Evolutionary conservation across 2,329 filamentous ascomycete species (phyloP).

Genomic region (Fusarium sambucinum): DNA sequence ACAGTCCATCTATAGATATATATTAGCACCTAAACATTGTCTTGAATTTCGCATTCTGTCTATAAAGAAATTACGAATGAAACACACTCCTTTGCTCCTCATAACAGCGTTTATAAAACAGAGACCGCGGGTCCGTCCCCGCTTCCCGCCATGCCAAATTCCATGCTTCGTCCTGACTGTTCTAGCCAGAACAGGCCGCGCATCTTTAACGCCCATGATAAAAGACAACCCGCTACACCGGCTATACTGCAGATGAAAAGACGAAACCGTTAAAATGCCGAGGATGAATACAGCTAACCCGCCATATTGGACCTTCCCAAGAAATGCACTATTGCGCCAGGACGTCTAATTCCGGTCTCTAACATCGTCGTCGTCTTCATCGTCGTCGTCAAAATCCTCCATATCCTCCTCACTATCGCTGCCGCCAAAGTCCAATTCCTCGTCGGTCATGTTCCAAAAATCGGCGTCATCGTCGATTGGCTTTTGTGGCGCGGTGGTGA

Average conservation of each 20-base stretch:
- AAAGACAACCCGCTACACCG: slow-evolving; percentile 45
- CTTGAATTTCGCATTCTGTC: slow-evolving; percentile 19
- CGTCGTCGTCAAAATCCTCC: slow-evolving; percentile 71
- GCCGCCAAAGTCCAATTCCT: slow-evolving; percentile 82
- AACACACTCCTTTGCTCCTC: slow-evolving; percentile 38
- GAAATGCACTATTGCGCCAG: not conserved
- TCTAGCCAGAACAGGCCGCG: slow-evolving; percentile 30
- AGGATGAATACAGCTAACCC: not conserved
- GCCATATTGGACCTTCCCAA: not conserved
- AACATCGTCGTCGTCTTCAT: slow-evolving; percentile 63
- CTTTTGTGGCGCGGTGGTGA: slow-evolving; percentile 71
- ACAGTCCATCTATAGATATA: not conserved
- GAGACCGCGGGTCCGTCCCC: slow-evolving; percentile 19
- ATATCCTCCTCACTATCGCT: slow-evolving; percentile 76
- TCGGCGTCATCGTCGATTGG: slow-evolving; percentile 76
- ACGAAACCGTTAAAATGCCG: slow-evolving; percentile 21
- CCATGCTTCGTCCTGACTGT: slow-evolving; percentile 13
- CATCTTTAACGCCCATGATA: slow-evolving; percentile 41
- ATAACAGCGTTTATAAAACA: slow-evolving; percentile 32
- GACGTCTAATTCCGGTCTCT: slow-evolving; percentile 45
- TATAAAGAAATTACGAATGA: slow-evolving; percentile 33
- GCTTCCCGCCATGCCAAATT: slow-evolving; percentile 28
- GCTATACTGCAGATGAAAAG: slow-evolving; percentile 33
- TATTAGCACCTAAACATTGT: not conserved
- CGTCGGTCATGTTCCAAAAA: slow-evolving; percentile 83